Evolutionary conservation across 257 asterid genomes (phyloP).

Genomic region (Osmanthus fragrans): DNA sequence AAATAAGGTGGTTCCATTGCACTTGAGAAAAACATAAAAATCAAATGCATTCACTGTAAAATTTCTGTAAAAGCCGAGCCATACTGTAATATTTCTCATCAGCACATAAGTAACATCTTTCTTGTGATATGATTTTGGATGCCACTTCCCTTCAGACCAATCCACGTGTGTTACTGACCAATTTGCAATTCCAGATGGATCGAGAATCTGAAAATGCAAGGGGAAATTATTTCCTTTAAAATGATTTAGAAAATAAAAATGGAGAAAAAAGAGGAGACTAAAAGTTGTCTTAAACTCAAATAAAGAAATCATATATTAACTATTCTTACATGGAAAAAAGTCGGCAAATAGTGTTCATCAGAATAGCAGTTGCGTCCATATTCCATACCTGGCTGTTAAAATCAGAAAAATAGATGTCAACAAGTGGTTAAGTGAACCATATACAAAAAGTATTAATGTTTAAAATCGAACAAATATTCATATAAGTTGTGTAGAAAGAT

Average conservation of each 20-base stretch:
- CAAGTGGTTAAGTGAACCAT: constrained; percentile 9
- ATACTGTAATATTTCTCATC: constrained; percentile 81
- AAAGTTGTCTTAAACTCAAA: background rate
- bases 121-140: constrained; percentile 74
- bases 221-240: constrained; percentile 7
- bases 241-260: background rate
- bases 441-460: background rate
- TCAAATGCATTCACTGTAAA: constrained; percentile 9
- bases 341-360: constrained; percentile 94
- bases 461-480: background rate
- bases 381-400: constrained; percentile 97
- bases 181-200: constrained; percentile 76
- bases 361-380: constrained; percentile 84
- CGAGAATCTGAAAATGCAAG: constrained; percentile 64
- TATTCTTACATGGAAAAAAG: constrained; percentile 81
- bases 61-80: constrained; percentile 19
- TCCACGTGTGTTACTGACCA: constrained; percentile 92
- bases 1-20: background rate
- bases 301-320: constrained; percentile 5
- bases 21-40: background rate
- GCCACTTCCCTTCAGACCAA: constrained; percentile 96
- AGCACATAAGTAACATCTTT: constrained; percentile 59
- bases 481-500: background rate
- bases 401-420: constrained; percentile 36
- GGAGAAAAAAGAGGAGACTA: background rate